Base-by-base conservation (phyloP, 805 yeast species). In the Nakazawaea holstii region DNA sequence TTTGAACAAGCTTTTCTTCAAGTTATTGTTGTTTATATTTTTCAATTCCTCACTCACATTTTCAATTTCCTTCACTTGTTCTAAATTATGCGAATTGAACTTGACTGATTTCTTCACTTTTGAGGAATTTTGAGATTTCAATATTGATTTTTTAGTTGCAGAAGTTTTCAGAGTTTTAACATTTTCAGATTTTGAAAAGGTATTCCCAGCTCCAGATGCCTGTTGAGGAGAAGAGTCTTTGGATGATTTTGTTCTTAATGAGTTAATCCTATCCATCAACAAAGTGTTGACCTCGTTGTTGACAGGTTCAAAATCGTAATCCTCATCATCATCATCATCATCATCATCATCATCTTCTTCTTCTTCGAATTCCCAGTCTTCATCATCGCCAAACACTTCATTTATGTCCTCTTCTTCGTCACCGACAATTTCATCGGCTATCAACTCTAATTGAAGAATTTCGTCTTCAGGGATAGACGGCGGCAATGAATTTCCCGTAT, bases 21-120 rank as follows among this genome's bases (percentile, higher is more conserved):
- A 31, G 26, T 17, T 28, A 41, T 48, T 51, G 48, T 56, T 53
- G 39, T 59, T 56, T 13, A 58, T 59, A 13, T 63, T 55, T 52
- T 61, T 72, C 51, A 78, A 55, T 33, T 70, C 70, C 29, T 70
- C 72, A 57, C 82, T 78, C 2, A 80, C 67, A 52, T 79, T 76
- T 42, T 78, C 84, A 41, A 84, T 70, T 48, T 79, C 80, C 51
- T 80, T 82, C 9, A 84, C 49, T 35, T 74, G 39, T 80, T 77
- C 30, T 80, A 66, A 2, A 65, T 65, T 1, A 70, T 69, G 0
- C 81, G 70, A 63, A 83, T 84, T 14, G 72, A 61, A 8, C 31
- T 35, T 39, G 35, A 84, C 88, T 2, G 75, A 62, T 54, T 79
- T 80, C 52, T 68, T 68, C n/a, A 31, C 27, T 35, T 44, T 43